A percentile compares a stretch with the other conserved stretches of the same genome.
These are phyloP conservation scores for Vigna trinervia DNA, from an alignment of 306 rosid genomes.

Conservation along the genomic window DNA sequence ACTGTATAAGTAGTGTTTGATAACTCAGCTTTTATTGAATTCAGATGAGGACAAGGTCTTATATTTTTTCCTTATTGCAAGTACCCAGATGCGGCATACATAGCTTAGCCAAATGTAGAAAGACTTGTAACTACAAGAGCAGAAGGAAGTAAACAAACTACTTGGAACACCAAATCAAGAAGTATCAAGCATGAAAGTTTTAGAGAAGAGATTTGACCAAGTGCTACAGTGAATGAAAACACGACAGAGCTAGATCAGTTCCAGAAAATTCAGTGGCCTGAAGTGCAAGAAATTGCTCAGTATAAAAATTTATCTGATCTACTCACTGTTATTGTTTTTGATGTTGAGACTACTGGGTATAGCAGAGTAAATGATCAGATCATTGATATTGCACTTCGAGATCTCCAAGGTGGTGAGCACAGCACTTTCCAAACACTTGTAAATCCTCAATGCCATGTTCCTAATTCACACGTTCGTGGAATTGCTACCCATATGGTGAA, in stretches of 20 bases:
- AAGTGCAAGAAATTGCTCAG: constrained; percentile 54
- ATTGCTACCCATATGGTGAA: constrained; percentile 61
- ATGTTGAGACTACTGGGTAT: constrained; percentile 70
- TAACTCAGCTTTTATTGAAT: constrained; percentile 30
- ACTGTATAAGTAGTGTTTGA: not conserved
- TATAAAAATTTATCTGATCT: constrained; percentile 53
- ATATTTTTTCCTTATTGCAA: constrained; percentile 52
- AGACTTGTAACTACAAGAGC: constrained; percentile 59
- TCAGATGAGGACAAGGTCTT: constrained; percentile 58
- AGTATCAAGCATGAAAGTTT: constrained; percentile 52
- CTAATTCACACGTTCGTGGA: constrained; percentile 60
- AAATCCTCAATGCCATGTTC: constrained; percentile 52
- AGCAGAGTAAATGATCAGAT: constrained; percentile 57
- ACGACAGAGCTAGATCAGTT: constrained; percentile 38
- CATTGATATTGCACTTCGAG: constrained; percentile 70
- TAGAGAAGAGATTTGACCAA: constrained; percentile 46
- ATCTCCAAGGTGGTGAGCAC: constrained; percentile 68
- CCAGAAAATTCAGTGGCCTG: constrained; percentile 40
- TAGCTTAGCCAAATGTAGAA: constrained; percentile 53
- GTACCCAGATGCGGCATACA: constrained; percentile 43
- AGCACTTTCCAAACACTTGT: constrained; percentile 80
- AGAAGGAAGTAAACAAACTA: constrained; percentile 44
- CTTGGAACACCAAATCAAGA: constrained; percentile 44
- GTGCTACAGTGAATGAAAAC: constrained; percentile 42
- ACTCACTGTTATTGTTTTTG: constrained; percentile 63